These are phyloP conservation scores for Apophysomyces trapeziformis DNA, from an alignment of 371 early-diverging fungal species.

Conservation along the genomic window DNA sequence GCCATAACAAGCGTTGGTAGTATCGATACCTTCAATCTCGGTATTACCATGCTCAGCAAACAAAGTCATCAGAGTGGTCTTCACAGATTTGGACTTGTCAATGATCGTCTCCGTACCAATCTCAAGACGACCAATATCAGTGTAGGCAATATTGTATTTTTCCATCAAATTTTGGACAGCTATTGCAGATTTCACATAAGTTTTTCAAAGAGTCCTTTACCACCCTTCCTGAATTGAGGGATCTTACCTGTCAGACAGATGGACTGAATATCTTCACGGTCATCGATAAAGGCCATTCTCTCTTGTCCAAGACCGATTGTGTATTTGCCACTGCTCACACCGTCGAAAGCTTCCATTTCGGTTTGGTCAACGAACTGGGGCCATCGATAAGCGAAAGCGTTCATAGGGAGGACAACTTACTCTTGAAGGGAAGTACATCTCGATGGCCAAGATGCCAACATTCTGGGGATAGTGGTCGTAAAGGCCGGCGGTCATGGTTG, in stretches of 20 bases:
- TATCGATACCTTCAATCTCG: constrained; percentile 95
- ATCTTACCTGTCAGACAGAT: constrained; percentile 84
- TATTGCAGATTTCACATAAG: constrained; percentile 21
- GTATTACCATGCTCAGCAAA: constrained; percentile 91
- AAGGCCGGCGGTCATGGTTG: constrained; percentile 36
- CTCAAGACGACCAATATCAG: constrained; percentile 93
- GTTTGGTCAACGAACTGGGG: constrained; percentile 85
- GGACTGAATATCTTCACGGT: constrained; percentile 96
- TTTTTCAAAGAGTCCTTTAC: too few relatives aligned
- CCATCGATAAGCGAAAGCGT: background rate
- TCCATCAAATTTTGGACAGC: constrained; percentile 91
- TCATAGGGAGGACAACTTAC: constrained; percentile 33
- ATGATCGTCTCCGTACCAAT: constrained; percentile 99
- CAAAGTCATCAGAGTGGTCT: constrained; percentile 94
- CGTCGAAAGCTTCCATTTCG: constrained; percentile 89
- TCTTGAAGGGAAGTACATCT: constrained; percentile 89
- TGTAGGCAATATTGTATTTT: constrained; percentile 86
- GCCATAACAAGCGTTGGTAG: constrained; percentile 99
- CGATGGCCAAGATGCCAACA: constrained; percentile 92
- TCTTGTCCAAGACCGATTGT: constrained; percentile 97
- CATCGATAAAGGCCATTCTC: constrained; percentile 95
- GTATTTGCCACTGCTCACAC: constrained; percentile 95
- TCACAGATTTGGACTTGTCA: constrained; percentile 98
- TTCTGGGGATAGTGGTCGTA: constrained; percentile 69
- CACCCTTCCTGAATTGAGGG: constrained; percentile 4